Evolutionary conservation across 169 alveolate species (phyloP), one percentile per base, ranked within the genome.

Genomic region (Eimeria brunetti): DNA sequence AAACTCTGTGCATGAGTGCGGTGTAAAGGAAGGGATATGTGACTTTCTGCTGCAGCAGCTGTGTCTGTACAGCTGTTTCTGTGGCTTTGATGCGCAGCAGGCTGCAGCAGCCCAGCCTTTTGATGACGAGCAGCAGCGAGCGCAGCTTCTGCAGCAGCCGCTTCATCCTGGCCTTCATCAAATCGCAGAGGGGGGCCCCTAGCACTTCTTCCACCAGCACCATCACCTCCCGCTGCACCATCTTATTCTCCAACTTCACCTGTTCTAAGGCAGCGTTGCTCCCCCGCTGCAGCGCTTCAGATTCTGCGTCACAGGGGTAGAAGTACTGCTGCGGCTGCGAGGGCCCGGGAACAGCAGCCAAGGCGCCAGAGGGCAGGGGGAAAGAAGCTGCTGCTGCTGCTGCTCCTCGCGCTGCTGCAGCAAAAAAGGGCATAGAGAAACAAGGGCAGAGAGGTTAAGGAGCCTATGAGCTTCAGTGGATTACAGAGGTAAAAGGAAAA

Each of bases 1-100:
- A 91, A 1, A 86, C 91, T 53, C 84, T 62, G 67, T 91, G 83
- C 84, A 91, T 41, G 18, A 86, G 46, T 5, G 95, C 95, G 8
- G 91, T 80, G 69, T 91, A 91, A 12, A 91, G 60, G 86, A 78
- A 91, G 8, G 95, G 95, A 41, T 91, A 81, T 16, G 95, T 91
- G 46, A 91, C 58, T 36, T 51, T 69, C 33, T n/a, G 62, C 41
- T 86, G 85, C 33, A 91, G 27, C 2, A 83, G 76, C 16, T 44
- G 20, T 49, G 67, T n/a, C 24, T 78, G 86, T 46, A 51, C 81
- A 30, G 95, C 95, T 22, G 56, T 11, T 22, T 91, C 91, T 5
- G 92, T 73, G 6, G 95, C 95, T 33, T 91, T 73, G 0, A 86
- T 67, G n/a, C 78, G 75, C 24, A 91, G 91, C 58, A 86, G 41